Base-by-base conservation (phyloP, 2,329 filamentous ascomycete genomes). In the Zalaria sp. region DNA sequence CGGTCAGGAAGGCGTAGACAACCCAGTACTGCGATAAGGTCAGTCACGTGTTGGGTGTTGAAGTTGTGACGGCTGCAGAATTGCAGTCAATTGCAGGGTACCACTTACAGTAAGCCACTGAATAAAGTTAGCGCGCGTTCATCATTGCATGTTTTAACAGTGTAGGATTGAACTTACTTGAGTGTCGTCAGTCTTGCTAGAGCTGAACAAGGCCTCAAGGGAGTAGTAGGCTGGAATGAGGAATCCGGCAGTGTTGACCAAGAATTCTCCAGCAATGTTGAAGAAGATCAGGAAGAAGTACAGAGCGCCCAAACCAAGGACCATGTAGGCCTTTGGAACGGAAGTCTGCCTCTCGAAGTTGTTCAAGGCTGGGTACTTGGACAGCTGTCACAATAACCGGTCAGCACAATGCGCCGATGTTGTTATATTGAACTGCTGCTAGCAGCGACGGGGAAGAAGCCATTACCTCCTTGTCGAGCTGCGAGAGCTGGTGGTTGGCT, bases 221-320 rank as follows among this genome's bases (percentile, higher is more conserved):
- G 84, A 89, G 66, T 89, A 93, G 72, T 91, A 91, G 46, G 78
- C 80, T 26, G 85, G 85, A 48, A 93, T 74, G 53, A 83, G 66
- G 61, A 91, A 91, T 47, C 85, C 85, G 52, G 84, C 83, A 51
- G 87, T 66, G 70, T 93, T 93, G 66, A 85, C 87, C 53, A 93
- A 71, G 58, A 91, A 81, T 66, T 88, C 83, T 54, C 85, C 84
- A 49, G 81, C 85, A 50, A 91, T 82, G 75, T 93, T 93, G 73
- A 93, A 87, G 69, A 91, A 79, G 66, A 91, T 84, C 54, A 91
- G 77, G 71, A 89, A 86, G 69, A 91, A 86, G 73, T 93, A 93
- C 51, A 88, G 75, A 40, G 79, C 79, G 46, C 65, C 80, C 44
- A 85, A 59, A 54, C 84, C 85, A 53, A 89, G 79, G 58, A 83